phyloP scores from a whole-genome alignment of 345 rosid genomes.

The Arabis hirsuta region DNA sequence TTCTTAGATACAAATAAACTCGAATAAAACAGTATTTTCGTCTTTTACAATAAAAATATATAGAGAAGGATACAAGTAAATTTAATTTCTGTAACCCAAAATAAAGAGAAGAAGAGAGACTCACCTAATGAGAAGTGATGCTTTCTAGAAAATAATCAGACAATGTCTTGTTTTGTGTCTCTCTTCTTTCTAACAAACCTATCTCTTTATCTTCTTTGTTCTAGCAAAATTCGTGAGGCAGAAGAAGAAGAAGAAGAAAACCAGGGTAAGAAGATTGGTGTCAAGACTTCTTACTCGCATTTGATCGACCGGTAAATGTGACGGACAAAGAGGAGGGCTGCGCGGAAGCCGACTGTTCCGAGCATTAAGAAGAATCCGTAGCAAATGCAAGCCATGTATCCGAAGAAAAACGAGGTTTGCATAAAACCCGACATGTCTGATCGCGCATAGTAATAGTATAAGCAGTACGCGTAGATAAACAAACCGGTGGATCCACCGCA shows the following conservation, averaged over 20 bases:
- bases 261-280: constrained; percentile 22
- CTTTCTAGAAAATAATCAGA: constrained; percentile 27
- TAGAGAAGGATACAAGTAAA: constrained; percentile 36
- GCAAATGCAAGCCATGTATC: constrained; percentile 90
- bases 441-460: constrained; percentile 65
- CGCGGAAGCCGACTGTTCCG: constrained; percentile 77
- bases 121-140: constrained; percentile 24
- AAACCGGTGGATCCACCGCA: constrained; percentile 81
- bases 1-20: constrained; percentile 40
- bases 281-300: constrained; percentile 60
- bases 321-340: constrained; percentile 70
- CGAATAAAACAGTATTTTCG: constrained; percentile 6
- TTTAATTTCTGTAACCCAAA: constrained; percentile 28
- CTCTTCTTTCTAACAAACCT: constrained; percentile 39
- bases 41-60: constrained; percentile 41
- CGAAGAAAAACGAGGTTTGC: constrained; percentile 88
- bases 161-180: constrained; percentile 27
- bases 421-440: constrained; percentile 90
- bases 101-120: constrained; percentile 28
- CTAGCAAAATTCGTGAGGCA: constrained; percentile 33
- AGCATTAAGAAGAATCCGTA: constrained; percentile 90
- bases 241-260: constrained; percentile 23
- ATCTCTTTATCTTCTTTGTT: constrained; percentile 34
- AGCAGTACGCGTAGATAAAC: constrained; percentile 73
- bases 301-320: constrained; percentile 81